Conservation (phyloP, 169 alveolate genomes). For the Plasmodium ovale region DNA sequence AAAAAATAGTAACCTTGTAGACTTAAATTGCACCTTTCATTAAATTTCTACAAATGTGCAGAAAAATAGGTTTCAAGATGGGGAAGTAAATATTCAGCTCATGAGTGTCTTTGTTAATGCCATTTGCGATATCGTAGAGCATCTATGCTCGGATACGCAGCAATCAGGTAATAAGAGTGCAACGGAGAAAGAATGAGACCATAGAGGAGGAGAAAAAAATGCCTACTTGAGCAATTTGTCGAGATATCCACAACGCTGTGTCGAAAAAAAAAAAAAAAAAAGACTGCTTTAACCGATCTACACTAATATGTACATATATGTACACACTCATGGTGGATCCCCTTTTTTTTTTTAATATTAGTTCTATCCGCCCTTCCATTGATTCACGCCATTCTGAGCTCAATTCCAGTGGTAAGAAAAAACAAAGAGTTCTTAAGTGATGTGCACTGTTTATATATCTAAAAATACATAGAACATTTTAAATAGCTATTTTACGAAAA, state of each 20-base stretch:
- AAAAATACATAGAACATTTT: not conserved
- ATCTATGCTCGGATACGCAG: conserved; percentile 27
- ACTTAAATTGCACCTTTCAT: conserved; percentile 8
- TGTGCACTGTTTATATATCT: not conserved
- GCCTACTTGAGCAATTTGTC: not conserved
- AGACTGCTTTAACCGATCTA: too few species aligned
- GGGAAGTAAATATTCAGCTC: conserved; percentile 36
- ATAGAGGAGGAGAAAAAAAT: too few species aligned
- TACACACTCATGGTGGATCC: too few species aligned
- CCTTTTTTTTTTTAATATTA: conserved; percentile 17
- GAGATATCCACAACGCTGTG: not conserved
- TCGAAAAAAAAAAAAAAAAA: not conserved
- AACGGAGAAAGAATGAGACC: conserved; percentile 5
- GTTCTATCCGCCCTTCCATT: conserved; percentile 65
- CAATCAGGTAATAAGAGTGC: conserved; percentile 36
- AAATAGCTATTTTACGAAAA: not conserved
- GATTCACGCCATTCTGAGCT: conserved; percentile 55
- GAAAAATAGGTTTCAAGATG: conserved; percentile 14
- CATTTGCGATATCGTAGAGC: conserved; percentile 59
- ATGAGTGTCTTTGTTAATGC: conserved; percentile 56
- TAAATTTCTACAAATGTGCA: not conserved
- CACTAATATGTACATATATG: too few species aligned
- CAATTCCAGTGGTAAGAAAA: conserved; percentile 53
- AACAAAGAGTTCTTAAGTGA: not conserved
- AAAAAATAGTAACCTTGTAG: not conserved